Conservation (phyloP, 2,329 filamentous ascomycete species). For the Aspergillus melleus region DNA sequence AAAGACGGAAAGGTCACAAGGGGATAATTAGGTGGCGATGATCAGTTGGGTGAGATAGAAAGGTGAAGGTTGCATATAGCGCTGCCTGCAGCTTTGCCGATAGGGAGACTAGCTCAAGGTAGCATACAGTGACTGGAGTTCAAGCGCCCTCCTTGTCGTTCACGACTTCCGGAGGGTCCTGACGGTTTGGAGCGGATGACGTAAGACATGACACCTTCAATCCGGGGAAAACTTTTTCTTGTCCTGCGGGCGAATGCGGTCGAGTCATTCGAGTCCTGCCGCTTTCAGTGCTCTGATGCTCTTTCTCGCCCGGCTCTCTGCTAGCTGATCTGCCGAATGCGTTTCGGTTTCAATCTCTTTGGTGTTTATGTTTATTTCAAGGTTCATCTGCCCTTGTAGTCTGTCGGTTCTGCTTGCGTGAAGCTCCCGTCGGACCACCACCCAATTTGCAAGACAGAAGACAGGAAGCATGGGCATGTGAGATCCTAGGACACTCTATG, state of each 20-base stretch:
- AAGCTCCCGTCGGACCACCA: too few species aligned
- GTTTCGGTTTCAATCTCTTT: too few species aligned
- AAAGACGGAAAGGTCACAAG: neutral
- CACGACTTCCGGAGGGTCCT: slow-evolving; percentile 12
- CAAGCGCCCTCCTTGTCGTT: slow-evolving; percentile 1
- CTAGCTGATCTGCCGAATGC: too few species aligned
- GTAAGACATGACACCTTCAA: slow-evolving; percentile 34
- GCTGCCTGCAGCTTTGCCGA: neutral
- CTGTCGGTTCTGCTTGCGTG: too few species aligned
- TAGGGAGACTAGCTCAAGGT: neutral
- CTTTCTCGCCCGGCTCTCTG: too few species aligned
- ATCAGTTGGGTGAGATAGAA: neutral
- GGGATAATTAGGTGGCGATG: neutral
- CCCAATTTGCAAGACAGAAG: too few species aligned
- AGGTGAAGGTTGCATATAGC: neutral
- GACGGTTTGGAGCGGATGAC: slow-evolving; percentile 29
- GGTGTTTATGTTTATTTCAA: too few species aligned
- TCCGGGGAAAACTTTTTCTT: slow-evolving; percentile 26
- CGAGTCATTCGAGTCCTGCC: slow-evolving; percentile 9
- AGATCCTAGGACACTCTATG: too few species aligned
- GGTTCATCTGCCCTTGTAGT: neutral
- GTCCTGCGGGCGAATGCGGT: slow-evolving; percentile 26
- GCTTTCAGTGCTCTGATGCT: neutral
- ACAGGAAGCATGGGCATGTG: too few species aligned
- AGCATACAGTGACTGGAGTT: neutral